Conservation (phyloP, 2,329 filamentous ascomycete genomes). For the Ascochyta koolunga region DNA sequence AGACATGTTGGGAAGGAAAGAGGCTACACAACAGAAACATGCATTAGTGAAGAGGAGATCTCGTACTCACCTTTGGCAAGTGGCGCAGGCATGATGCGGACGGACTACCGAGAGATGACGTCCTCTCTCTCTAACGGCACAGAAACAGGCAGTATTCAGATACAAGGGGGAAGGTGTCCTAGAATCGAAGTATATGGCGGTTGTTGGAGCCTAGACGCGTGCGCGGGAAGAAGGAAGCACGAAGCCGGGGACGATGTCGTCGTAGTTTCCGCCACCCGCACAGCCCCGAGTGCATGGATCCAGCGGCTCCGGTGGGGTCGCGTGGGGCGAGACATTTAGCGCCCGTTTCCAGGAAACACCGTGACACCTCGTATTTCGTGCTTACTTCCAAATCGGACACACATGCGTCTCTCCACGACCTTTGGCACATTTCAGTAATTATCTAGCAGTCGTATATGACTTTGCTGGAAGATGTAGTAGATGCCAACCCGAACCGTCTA, state of each 20-base stretch:
- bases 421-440: not conserved
- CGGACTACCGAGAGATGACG: slow-evolving; percentile 1
- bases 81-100: slow-evolving; percentile 46
- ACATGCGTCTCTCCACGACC: not conserved
- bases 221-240: slow-evolving; percentile 2
- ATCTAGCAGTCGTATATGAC: not conserved
- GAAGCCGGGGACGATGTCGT: slow-evolving; percentile 9
- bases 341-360: slow-evolving; percentile 1
- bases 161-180: not conserved
- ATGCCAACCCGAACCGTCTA: not conserved
- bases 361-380: not conserved
- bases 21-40: slow-evolving; percentile 30
- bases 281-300: slow-evolving; percentile 16
- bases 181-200: not conserved
- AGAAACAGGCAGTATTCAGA: not conserved
- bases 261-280: slow-evolving; percentile 22
- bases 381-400: not conserved
- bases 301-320: slow-evolving; percentile 5
- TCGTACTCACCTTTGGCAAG: slow-evolving; percentile 48
- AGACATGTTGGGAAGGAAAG: slow-evolving; percentile 8
- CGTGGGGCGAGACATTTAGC: slow-evolving; percentile 10
- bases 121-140: not conserved
- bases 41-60: slow-evolving; percentile 24
- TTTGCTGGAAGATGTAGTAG: not conserved
- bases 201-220: slow-evolving; percentile 15